A percentile compares a stretch with the other conserved stretches of the same genome.
Conservation (phyloP, 306 rosid species). For the Quercus engelmannii region DNA sequence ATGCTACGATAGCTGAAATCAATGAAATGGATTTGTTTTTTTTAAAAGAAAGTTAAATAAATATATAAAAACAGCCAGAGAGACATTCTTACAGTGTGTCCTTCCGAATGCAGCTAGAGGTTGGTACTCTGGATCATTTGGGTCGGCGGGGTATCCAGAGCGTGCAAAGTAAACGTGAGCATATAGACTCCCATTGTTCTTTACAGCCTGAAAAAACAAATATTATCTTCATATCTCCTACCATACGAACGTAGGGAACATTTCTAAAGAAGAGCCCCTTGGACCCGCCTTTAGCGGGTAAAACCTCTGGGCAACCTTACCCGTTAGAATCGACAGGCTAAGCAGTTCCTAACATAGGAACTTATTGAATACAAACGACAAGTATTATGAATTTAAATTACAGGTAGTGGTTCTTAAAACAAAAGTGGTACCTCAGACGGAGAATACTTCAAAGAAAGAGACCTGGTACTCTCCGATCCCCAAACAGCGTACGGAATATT, state of each 20-base stretch:
- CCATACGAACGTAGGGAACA: neutral
- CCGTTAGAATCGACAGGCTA: too few relatives aligned
- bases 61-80: neutral
- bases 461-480: constrained; percentile 65
- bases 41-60: neutral
- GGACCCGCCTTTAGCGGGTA: too few relatives aligned
- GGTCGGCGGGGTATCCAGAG: constrained; percentile 86
- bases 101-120: constrained; percentile 73
- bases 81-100: constrained; percentile 57
- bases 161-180: constrained; percentile 89
- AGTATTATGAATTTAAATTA: neutral
- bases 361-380: neutral
- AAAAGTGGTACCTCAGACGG: constrained; percentile 69
- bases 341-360: too few relatives aligned
- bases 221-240: constrained; percentile 1
- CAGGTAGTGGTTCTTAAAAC: neutral
- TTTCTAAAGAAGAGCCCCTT: too few relatives aligned
- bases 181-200: constrained; percentile 76
- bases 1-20: constrained; percentile 67
- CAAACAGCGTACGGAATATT: constrained; percentile 79
- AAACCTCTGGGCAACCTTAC: too few relatives aligned
- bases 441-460: constrained; percentile 53
- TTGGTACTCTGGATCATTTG: constrained; percentile 82
- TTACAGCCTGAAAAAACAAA: constrained; percentile 52
- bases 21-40: constrained; percentile 13